Conservation (phyloP, 208 protist genomes). For the Leptomonas pyrrhocoris region DNA sequence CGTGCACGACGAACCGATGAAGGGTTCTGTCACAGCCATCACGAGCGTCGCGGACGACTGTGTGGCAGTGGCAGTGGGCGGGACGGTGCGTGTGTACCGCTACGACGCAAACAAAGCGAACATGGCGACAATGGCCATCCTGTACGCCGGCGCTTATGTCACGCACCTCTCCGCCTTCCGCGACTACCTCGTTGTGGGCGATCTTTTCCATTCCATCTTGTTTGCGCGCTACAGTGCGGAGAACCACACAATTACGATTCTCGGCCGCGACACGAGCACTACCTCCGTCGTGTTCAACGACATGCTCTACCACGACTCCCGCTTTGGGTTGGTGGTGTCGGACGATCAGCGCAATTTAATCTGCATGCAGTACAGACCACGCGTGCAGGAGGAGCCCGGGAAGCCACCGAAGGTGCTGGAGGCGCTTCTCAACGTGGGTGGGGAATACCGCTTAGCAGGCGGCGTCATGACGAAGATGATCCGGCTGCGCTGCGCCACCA, state of each 20-base stretch:
- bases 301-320: slow-evolving; percentile 77
- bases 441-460: slow-evolving; percentile 78
- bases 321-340: slow-evolving; percentile 69
- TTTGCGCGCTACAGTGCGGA: slow-evolving; percentile 77
- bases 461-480: slow-evolving; percentile 64
- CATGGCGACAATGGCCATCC: slow-evolving; percentile 73
- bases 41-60: slow-evolving; percentile 45
- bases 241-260: slow-evolving; percentile 79
- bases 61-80: slow-evolving; percentile 78
- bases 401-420: slow-evolving; percentile 50
- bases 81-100: slow-evolving; percentile 82
- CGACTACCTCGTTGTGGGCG: slow-evolving; percentile 83
- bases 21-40: slow-evolving; percentile 84
- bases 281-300: slow-evolving; percentile 70
- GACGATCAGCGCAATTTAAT: slow-evolving; percentile 81
- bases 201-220: slow-evolving; percentile 69
- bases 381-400: slow-evolving; percentile 41
- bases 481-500: slow-evolving; percentile 50
- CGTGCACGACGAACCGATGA: slow-evolving; percentile 75
- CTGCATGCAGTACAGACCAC: slow-evolving; percentile 78
- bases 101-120: slow-evolving; percentile 60
- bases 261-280: slow-evolving; percentile 65
- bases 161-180: slow-evolving; percentile 70
- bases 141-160: slow-evolving; percentile 87
- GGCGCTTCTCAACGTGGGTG: slow-evolving; percentile 70